Base-by-base conservation (phyloP, 768 basidiomycete genomes). In the Lentinula sp. region DNA sequence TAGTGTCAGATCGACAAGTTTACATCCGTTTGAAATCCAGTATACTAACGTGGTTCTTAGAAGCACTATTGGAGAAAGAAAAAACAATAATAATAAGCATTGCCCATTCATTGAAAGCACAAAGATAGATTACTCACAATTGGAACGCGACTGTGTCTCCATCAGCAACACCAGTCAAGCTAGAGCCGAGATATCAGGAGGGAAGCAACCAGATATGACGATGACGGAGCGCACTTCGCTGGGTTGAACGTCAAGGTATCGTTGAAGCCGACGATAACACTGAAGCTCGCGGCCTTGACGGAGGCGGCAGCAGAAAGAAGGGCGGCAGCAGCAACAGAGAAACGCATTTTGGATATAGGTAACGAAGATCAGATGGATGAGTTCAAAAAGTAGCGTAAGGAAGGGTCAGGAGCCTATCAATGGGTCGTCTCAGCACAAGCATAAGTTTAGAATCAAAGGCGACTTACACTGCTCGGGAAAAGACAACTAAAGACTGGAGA, bases 101-200 rank as follows among this genome's bases (percentile, higher is more conserved):
- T 28, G 28, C 28, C 28, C 18, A 34, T 23, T 39, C 35, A 15
- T 23, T 5, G 18, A 45, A 57, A n/a, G 34, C 31, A 50, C 28
- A 11, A 39, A 55, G 8, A 9, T 4, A 42, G 21, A 8, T 4
- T 15, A 74, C 78, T 61, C 64, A 81, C 80, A 85, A 87, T 66
- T 78, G 72, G 73, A 86, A 86, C 53, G 72, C 61, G 64, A 87
- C 66, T 15, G 68, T 77, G 65, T 88, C 85, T 39, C 81, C 81
- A 28, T 42, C 21, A 56, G 68, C 60, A 15, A 63, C 65, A 52
- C 77, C 81, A 11, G 73, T 79, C 52, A 82, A 68, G 58, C 69
- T 68, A 57, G 3, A 9, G 42, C 15, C n/a, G 10, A 39, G 6
- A 28, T 39, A 39, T 39, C 9, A 39, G 13, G 3, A 39, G 13